phyloP scores from a whole-genome alignment of 805 yeast genomes.

The Lachancea waltii region DNA sequence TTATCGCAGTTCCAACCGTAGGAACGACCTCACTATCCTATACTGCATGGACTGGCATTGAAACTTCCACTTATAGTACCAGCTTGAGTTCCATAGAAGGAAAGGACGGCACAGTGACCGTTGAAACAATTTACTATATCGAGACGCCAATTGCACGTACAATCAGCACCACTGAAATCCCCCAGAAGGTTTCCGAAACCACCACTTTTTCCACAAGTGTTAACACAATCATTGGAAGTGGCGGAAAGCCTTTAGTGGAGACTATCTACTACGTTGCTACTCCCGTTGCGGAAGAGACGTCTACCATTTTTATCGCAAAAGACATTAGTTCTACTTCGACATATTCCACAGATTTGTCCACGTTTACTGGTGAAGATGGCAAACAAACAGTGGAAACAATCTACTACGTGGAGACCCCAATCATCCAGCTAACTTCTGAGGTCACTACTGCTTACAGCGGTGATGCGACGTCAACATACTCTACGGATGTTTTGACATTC shows the following conservation, averaged over 20 bases:
- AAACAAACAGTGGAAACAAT: slow-evolving; percentile 9
- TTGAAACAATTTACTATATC: slow-evolving; percentile 12
- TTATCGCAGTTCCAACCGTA: slow-evolving; percentile 3
- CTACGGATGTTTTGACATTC: slow-evolving; percentile 8
- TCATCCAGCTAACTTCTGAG: neutral
- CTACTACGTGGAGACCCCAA: slow-evolving; percentile 12
- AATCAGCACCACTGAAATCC: neutral
- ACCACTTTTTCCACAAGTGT: slow-evolving; percentile 10
- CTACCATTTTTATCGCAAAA: neutral
- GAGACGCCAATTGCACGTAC: slow-evolving; percentile 7
- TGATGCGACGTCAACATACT: slow-evolving; percentile 6
- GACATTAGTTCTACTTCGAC: neutral
- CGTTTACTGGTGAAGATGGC: slow-evolving; percentile 11
- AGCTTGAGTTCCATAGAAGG: slow-evolving; percentile 7
- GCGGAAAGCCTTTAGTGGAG: slow-evolving; percentile 7
- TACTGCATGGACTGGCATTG: slow-evolving; percentile 10
- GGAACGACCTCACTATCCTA: slow-evolving; percentile 1
- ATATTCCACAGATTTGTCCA: neutral
- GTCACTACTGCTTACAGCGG: slow-evolving; percentile 7
- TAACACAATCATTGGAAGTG: slow-evolving; percentile 1
- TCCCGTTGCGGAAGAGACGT: neutral
- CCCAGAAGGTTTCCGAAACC: slow-evolving; percentile 5
- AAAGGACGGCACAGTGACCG: slow-evolving; percentile 9
- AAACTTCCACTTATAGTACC: slow-evolving; percentile 9
- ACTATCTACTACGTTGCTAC: slow-evolving; percentile 9